Base-by-base conservation (phyloP, 2,329 filamentous ascomycete species). In the Scedosporium boydii region DNA sequence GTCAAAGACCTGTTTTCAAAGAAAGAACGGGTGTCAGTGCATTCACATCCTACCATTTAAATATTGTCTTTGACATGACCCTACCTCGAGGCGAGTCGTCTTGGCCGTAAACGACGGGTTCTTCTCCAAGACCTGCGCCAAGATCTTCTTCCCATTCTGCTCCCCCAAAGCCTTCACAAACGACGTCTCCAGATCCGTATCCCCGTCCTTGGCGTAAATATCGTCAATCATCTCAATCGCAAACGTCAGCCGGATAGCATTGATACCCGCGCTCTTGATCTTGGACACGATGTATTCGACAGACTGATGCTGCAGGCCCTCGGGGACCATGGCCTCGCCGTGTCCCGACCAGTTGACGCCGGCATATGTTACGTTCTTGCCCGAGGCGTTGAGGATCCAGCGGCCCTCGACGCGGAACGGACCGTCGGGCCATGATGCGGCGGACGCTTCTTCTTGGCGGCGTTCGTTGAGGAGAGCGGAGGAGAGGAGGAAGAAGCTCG, bases 211-310 rank as follows among this genome's bases (percentile, higher is more conserved):
- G 62, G 71, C 74, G 53, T 80, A 78, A 64, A 82, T 82, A 68
- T 84, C 76, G 65, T 87, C 85, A 60, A 88, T 75, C 81, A 87
- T 83, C 68, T 88, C 79, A 63, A 83, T 87, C 3, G 85, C 84
- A 62, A 81, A 88, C 0, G 84, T 87, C 51, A 88, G 72, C 1
- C 85, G 82, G 27, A 87, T 80, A 1, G 82, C 80, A 67, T 88
- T 88, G 76, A 88, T 82, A 16, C 84, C 84, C 0, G 86, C 68
- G 63, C 78, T 78, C 67, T 84, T 85, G 67, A 87, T 78, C 71
- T 80, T 80, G 3, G 77, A 71, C 0, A 86, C 79, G 42, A 87
- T 81, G 6, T 71, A 73, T 44, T 76, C 73, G 58, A 87, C 76
- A 0, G 84, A 86, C 42, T 80, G 79, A 70, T 86, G 86, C 68